Percentiles rank a stretch among this genome's conserved stretches.
phyloP scores from a whole-genome alignment of 2,329 filamentous ascomycete genomes.

The Cercospora zeae-maydis region DNA sequence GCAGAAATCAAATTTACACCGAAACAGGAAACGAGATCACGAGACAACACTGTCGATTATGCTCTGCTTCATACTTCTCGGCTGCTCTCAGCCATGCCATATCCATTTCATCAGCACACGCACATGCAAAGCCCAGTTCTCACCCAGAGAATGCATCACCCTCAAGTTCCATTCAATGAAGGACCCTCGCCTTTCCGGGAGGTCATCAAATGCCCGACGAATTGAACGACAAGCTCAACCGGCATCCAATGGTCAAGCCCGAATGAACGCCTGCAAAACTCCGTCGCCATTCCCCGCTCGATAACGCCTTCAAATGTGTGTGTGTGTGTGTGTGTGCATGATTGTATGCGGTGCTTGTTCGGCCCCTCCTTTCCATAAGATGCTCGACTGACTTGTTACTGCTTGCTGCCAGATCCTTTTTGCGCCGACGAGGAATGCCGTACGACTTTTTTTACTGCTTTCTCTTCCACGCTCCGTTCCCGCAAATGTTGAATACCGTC shows the following conservation, averaged over 20 bases:
- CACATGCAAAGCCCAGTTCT: neutral
- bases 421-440: neutral
- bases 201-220: neutral
- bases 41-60: neutral
- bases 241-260: neutral
- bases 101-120: neutral
- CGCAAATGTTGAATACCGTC: neutral
- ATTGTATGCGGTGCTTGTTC: neutral
- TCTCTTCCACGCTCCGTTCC: neutral
- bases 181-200: neutral
- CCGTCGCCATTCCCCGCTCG: neutral
- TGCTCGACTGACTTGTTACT: neutral
- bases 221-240: neutral
- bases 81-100: neutral
- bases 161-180: neutral
- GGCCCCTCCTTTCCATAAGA: neutral
- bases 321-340: neutral
- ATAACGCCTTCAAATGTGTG: neutral
- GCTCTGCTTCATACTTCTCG: neutral
- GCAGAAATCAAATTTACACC: neutral
- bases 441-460: neutral
- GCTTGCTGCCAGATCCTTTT: neutral
- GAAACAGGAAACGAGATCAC: neutral
- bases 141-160: neutral
- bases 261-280: neutral